These are phyloP conservation scores for Sugiyamaella marilandica DNA, from an alignment of 805 yeast genomes.

Conservation along the genomic window DNA sequence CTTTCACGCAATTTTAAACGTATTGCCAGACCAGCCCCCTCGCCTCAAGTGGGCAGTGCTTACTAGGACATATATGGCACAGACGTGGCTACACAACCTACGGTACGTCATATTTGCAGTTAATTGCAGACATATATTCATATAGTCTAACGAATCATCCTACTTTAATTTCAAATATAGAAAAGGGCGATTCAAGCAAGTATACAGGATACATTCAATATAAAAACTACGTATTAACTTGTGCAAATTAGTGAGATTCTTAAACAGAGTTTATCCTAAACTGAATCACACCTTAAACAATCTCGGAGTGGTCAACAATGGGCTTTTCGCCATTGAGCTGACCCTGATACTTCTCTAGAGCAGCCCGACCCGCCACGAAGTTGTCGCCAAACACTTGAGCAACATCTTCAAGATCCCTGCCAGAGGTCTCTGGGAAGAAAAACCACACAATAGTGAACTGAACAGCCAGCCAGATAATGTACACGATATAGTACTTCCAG, in stretches of 20 bases:
- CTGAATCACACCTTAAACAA: not conserved
- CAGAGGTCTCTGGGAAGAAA: constrained; percentile 41
- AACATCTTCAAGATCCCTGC: constrained; percentile 42
- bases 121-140: no score
- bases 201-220: not conserved
- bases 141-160: no score
- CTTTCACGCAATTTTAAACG: no score
- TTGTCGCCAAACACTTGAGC: constrained; percentile 40
- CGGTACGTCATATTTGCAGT: no score
- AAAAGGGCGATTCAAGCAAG: no score
- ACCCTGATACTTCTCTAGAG: constrained; percentile 6
- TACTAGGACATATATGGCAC: no score
- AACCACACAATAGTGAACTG: constrained; percentile 33
- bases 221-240: not conserved
- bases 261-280: not conserved
- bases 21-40: no score
- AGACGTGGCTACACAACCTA: no score
- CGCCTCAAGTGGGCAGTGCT: no score
- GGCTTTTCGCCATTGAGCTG: constrained; percentile 6
- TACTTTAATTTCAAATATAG: no score
- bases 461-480: constrained; percentile 19
- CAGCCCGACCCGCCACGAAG: constrained; percentile 3
- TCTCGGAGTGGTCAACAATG: constrained; percentile 5
- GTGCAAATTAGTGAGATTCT: not conserved
- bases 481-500: constrained; percentile 44